Conservation (phyloP, 306 rosid genomes). For the Castanea mollissima region DNA sequence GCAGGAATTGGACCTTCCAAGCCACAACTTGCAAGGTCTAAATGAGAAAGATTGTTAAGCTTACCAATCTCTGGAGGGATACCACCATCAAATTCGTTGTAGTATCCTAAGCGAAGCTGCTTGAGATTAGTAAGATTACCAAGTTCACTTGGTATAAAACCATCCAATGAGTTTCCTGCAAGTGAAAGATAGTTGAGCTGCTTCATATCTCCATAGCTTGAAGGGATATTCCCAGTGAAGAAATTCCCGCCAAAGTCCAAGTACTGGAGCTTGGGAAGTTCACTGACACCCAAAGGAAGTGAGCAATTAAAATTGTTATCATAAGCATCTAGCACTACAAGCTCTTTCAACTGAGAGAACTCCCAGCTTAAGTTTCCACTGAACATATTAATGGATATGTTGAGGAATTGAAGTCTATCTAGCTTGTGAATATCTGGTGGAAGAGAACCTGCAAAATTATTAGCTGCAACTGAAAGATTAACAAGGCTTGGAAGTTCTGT, state of each 20-base stretch:
- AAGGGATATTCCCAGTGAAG: constrained; percentile 63
- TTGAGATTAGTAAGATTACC: constrained; percentile 60
- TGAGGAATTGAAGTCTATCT: constrained; percentile 44
- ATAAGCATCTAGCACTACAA: constrained; percentile 63
- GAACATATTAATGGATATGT: constrained; percentile 77
- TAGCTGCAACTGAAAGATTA: constrained; percentile 47
- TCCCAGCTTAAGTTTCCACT: constrained; percentile 59
- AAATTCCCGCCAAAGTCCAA: constrained; percentile 80
- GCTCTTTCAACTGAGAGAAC: constrained; percentile 38
- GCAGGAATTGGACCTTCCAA: constrained; percentile 72
- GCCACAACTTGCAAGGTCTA: constrained; percentile 81
- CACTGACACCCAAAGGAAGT: constrained; percentile 60
- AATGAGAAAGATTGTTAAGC: constrained; percentile 55
- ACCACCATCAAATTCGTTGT: constrained; percentile 72
- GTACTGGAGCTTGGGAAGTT: constrained; percentile 42
- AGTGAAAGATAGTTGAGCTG: constrained; percentile 57
- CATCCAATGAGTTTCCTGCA: constrained; percentile 83
- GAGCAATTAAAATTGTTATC: constrained; percentile 67
- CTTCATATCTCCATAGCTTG: constrained; percentile 55
- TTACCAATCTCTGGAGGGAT: constrained; percentile 62
- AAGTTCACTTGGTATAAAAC: constrained; percentile 64
- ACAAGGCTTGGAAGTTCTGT: constrained; percentile 46
- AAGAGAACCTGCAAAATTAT: constrained; percentile 47
- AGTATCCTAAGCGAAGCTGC: constrained; percentile 73
- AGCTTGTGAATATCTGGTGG: constrained; percentile 48